These are phyloP conservation scores for Hyaloscypha hepaticicola DNA, from an alignment of 495 filamentous ascomycete species.

Conservation along the genomic window DNA sequence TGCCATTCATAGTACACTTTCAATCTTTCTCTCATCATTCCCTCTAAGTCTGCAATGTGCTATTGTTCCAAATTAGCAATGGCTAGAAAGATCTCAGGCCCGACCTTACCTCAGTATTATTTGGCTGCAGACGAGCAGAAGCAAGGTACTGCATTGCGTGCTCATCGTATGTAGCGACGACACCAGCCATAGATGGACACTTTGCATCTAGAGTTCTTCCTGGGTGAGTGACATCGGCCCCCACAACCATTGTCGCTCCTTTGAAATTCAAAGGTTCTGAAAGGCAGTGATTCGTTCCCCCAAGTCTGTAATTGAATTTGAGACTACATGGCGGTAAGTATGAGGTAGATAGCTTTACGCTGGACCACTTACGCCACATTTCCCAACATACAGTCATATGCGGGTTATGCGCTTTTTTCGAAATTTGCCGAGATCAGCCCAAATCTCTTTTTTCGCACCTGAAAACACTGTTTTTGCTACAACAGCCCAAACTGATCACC, in stretches of 20 bases:
- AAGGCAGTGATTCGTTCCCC: conserved; percentile 1
- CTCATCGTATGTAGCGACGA: conserved; percentile 10
- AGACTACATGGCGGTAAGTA: background rate
- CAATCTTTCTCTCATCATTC: conserved; percentile 13
- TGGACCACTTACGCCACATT: conserved; percentile 3
- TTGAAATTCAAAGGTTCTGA: background rate
- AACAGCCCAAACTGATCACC: no score
- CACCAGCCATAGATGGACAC: conserved; percentile 12
- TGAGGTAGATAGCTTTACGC: no score
- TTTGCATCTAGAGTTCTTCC: background rate
- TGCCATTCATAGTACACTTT: background rate
- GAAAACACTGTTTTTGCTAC: no score
- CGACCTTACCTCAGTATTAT: conserved; percentile 20
- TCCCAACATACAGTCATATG: conserved; percentile 1
- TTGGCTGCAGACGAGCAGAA: conserved; percentile 17
- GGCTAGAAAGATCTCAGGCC: background rate
- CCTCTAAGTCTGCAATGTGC: conserved; percentile 7
- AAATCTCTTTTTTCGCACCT: no score
- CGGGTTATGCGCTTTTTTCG: no score
- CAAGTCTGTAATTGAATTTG: conserved; percentile 17
- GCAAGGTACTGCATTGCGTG: background rate
- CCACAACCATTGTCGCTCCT: conserved; percentile 11
- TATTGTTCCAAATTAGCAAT: conserved; percentile 3
- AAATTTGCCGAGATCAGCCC: no score
- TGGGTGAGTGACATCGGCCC: conserved; percentile 19